phyloP scores from a whole-genome alignment of 495 filamentous ascomycete genomes.

The Penicillium macrosclerotiorum region DNA sequence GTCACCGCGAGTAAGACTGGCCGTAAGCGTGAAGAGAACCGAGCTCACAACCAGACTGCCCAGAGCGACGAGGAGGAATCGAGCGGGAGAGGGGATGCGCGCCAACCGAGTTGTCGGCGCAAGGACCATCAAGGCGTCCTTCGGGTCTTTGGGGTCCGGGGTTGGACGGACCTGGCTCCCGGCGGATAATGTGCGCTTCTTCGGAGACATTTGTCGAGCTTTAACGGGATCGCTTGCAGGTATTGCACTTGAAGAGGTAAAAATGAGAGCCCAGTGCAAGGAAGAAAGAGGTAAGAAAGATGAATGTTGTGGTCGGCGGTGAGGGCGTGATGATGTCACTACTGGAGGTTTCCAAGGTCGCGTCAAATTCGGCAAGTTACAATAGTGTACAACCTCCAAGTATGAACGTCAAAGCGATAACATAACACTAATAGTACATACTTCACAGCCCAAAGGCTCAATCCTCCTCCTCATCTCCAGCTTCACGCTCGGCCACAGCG shows the following conservation, averaged over 20 bases:
- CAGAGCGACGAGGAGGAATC: slow-evolving; percentile 62
- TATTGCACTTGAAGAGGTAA: neutral
- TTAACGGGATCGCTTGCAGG: neutral
- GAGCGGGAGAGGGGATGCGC: slow-evolving; percentile 45
- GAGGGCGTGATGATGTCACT: slow-evolving; percentile 40
- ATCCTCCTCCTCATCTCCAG: slow-evolving; percentile 27
- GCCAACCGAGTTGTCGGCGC: slow-evolving; percentile 13
- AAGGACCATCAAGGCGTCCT: slow-evolving; percentile 2
- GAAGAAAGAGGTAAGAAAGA: slow-evolving; percentile 9
- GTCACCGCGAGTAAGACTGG: slow-evolving; percentile 51
- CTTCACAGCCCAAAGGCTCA: slow-evolving; percentile 3
- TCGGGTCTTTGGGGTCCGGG: slow-evolving; percentile 16
- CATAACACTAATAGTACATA: slow-evolving; percentile 2
- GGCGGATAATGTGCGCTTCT: slow-evolving; percentile 8
- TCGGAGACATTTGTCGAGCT: slow-evolving; percentile 13
- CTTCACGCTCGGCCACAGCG: slow-evolving; percentile 35
- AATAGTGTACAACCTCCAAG: too few relatives aligned
- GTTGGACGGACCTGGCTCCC: slow-evolving; percentile 4
- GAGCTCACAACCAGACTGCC: slow-evolving; percentile 61
- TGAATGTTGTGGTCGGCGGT: slow-evolving; percentile 24
- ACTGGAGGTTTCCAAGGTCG: slow-evolving; percentile 11
- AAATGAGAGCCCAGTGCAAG: neutral
- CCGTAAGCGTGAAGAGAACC: slow-evolving; percentile 53
- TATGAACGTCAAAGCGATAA: neutral
- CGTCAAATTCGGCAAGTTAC: too few relatives aligned